These are phyloP conservation scores for Pseudognaphalium luteoalbum DNA, from an alignment of 129 eudicot genomes.

Conservation along the genomic window DNA sequence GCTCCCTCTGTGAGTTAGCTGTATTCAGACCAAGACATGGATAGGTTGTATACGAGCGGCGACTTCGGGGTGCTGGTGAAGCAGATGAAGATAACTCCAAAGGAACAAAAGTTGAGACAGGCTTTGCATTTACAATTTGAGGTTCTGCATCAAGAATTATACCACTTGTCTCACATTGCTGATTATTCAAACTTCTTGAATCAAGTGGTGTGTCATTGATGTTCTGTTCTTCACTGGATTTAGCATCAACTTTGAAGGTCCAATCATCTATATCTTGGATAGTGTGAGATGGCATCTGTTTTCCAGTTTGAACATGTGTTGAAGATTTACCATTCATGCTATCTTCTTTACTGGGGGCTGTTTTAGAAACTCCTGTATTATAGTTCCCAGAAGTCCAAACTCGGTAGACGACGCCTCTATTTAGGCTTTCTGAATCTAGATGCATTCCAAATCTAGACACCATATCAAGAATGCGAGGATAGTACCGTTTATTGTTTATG, in stretches of 20 bases:
- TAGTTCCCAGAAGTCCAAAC: conserved; percentile 75
- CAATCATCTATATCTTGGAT: conserved; percentile 35
- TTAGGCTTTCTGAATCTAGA: conserved; percentile 58
- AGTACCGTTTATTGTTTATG: conserved; percentile 53
- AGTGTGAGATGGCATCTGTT: conserved; percentile 31
- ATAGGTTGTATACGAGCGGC: conserved; percentile 57
- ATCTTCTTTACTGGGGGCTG: conserved; percentile 32
- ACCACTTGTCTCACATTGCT: conserved; percentile 21
- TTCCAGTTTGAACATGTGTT: conserved; percentile 24
- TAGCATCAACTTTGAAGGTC: conserved; percentile 36
- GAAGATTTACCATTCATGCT: conserved; percentile 22
- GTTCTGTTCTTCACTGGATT: conserved; percentile 25
- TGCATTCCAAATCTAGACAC: conserved; percentile 69
- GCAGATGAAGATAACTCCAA: conserved; percentile 35
- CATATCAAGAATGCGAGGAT: conserved; percentile 53
- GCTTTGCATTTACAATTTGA: conserved; percentile 31
- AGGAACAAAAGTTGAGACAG: conserved; percentile 25
- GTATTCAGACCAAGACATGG: conserved; percentile 60
- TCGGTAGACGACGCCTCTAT: conserved; percentile 66
- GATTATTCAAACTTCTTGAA: conserved; percentile 32
- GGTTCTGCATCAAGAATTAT: conserved; percentile 36
- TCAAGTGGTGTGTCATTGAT: conserved; percentile 20
- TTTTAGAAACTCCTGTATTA: conserved; percentile 34
- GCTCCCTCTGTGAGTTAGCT: conserved; percentile 65
- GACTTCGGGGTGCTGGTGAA: conserved; percentile 36